Conservation (phyloP, 306 rosid species). For the Rosa lucieae region DNA sequence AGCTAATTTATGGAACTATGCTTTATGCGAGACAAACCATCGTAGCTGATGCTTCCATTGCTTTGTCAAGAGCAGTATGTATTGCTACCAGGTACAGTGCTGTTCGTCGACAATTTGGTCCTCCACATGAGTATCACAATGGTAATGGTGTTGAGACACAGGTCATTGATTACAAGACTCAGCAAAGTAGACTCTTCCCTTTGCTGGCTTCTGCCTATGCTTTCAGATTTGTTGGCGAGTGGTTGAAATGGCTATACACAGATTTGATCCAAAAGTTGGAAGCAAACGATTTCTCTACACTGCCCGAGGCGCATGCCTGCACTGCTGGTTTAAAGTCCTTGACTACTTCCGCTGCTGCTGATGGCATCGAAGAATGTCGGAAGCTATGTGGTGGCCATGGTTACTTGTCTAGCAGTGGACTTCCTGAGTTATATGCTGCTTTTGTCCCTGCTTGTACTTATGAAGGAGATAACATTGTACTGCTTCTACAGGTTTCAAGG, state of each 20-base stretch:
- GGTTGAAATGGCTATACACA: conserved; percentile 77
- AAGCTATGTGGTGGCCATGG: conserved; percentile 98
- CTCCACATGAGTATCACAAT: conserved; percentile 27
- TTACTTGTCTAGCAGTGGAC: conserved; percentile 88
- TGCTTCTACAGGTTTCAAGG: conserved; percentile 92
- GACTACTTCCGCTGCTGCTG: conserved; percentile 82
- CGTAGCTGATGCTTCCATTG: conserved; percentile 76
- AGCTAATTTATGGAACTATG: conserved; percentile 89
- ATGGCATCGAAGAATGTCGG: conserved; percentile 84
- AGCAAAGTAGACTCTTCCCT: conserved; percentile 90
- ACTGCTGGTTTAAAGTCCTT: conserved; percentile 91
- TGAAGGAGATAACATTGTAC: conserved; percentile 87
- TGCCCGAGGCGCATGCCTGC: conserved; percentile 96
- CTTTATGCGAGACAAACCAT: conserved; percentile 70
- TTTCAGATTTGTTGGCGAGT: conserved; percentile 87
- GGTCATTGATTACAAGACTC: conserved; percentile 95
- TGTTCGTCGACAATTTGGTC: conserved; percentile 87
- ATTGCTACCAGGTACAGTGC: conserved; percentile 93
- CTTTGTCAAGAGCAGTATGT: conserved; percentile 90
- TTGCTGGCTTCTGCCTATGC: conserved; percentile 96
- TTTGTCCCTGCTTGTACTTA: conserved; percentile 85
- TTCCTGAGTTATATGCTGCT: conserved; percentile 88
- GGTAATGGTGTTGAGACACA: conserved; percentile 69
- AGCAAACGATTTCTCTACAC: conserved; percentile 72
- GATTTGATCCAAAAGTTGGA: conserved; percentile 74